Percentiles rank a stretch among this genome's conserved stretches.
These are phyloP conservation scores for Neurospora sublineolata DNA, from an alignment of 495 filamentous ascomycete genomes.

Conservation along the genomic window DNA sequence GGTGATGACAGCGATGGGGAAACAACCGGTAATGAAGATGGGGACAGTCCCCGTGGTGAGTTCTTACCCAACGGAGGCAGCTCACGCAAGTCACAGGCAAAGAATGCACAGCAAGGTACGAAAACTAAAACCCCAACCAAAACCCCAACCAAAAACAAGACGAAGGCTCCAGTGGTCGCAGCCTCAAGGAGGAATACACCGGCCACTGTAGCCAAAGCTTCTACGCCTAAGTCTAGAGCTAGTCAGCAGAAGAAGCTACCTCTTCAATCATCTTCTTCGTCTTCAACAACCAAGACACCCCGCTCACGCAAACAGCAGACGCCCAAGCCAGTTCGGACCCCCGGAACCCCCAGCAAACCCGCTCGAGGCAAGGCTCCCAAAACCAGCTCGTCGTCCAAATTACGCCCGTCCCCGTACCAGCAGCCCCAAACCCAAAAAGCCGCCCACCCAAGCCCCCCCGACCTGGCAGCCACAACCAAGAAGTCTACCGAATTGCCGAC, in stretches of 20 bases:
- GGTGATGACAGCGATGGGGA: conserved; percentile 19
- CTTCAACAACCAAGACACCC: not conserved
- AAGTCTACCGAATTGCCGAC: not conserved
- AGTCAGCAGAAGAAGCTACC: not conserved
- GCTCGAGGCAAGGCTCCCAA: not conserved
- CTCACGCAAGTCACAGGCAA: conserved; percentile 3
- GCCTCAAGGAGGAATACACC: not conserved
- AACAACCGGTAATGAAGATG: conserved; percentile 13
- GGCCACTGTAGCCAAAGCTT: not conserved
- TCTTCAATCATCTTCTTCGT: conserved; percentile 1
- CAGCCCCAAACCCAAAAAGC: not conserved
- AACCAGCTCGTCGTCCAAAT: not conserved
- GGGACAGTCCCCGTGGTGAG: conserved; percentile 12
- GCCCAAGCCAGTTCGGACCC: not conserved
- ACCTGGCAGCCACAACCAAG: conserved; percentile 2
- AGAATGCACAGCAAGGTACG: not conserved
- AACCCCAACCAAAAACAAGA: not conserved
- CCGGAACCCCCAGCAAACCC: not conserved
- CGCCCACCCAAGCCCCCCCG: conserved; percentile 6
- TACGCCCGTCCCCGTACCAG: not conserved
- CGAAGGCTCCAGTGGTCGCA: not conserved
- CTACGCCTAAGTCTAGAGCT: not conserved
- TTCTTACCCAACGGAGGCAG: conserved; percentile 3
- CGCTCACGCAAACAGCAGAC: conserved; percentile 11
- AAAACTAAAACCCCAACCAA: not conserved